These are phyloP conservation scores for Neospermospora avenae DNA, from an alignment of 2,329 filamentous ascomycete genomes.

Conservation along the genomic window DNA sequence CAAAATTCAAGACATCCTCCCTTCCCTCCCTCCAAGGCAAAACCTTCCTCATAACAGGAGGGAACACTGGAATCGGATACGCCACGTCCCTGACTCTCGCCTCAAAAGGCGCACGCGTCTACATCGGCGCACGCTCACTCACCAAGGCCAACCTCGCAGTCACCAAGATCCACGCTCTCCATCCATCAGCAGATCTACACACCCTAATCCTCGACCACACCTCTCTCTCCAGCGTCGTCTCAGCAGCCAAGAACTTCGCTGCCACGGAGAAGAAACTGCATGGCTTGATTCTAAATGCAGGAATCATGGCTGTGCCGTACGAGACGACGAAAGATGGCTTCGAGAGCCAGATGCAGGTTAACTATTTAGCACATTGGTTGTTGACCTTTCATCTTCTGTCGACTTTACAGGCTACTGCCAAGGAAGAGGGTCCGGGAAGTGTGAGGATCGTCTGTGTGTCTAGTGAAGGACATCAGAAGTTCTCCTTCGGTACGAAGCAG, in stretches of 20 bases:
- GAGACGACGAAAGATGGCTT: conserved; percentile 34
- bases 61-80: conserved; percentile 39
- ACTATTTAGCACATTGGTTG: conserved; percentile 37
- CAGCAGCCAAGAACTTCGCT: conserved; percentile 32
- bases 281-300: conserved; percentile 45
- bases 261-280: conserved; percentile 36
- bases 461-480: conserved; percentile 18
- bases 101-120: conserved; percentile 45
- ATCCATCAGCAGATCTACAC: conserved; percentile 46
- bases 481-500: conserved; percentile 8
- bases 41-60: conserved; percentile 42
- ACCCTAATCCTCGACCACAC: conserved; percentile 26
- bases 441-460: conserved; percentile 18
- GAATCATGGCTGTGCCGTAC: conserved; percentile 40
- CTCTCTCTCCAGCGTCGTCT: conserved; percentile 30
- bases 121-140: conserved; percentile 45
- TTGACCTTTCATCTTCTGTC: conserved; percentile 19
- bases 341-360: conserved; percentile 37
- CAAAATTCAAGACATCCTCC: conserved; percentile 18
- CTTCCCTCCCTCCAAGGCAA: conserved; percentile 41
- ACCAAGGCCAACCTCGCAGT: conserved; percentile 39
- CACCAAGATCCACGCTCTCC: conserved; percentile 32
- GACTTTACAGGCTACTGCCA: conserved; percentile 15
- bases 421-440: conserved; percentile 12
- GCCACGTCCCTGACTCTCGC: conserved; percentile 49